Base-by-base conservation (phyloP, 306 rosid species). In the Arachis stenosperma region DNA sequence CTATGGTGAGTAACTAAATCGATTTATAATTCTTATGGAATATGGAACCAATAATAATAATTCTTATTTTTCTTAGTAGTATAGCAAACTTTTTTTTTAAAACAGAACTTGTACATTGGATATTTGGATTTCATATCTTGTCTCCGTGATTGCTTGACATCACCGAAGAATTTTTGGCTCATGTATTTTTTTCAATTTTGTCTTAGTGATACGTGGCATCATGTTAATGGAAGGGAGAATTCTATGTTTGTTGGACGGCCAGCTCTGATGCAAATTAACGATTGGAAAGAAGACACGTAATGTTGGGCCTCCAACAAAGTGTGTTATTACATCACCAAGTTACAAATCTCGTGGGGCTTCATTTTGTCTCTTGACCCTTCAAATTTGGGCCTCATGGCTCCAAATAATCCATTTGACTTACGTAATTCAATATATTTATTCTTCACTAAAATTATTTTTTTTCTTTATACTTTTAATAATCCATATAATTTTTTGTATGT, bases 251-350 rank as follows among this genome's bases (percentile, higher is more conserved):
- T 52, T 3, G 54, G 57, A 52, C 29, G 57, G 15, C 29, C 2
- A 13, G 3, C 56, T n/a, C 27, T 22, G 27, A 22, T 22, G 37
- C 4, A 33, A n/a, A 14, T 68, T 6, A 1, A 61, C 47, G 58
- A 71, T 30, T 0, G 2, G n/a, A 36, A 63, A 58, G 9, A 33
- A 33, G 71, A 71, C 81, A 46, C 54, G 73, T 36, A 39, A 9
- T 43, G 47, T 15, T 43, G 72, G 66, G 70, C 71, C 46, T 48
- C 36, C 17, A 48, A 29, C 14, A 22, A 56, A 9, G 5, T 8
- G 17, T 3, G 1, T 36, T 7, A 30, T 36, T 7, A 30, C 36
- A 14, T 60, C 50, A 48, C 41, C 41, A 15, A 48, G 29, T 48
- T 36, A 59, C 60, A 46, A 59, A 60, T 71, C 42, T 47, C 27